A percentile compares a stretch with the other conserved stretches of the same genome.
Evolutionary conservation across 2,329 filamentous ascomycete species (phyloP).

Genomic region (Hypoxylon sp.): DNA sequence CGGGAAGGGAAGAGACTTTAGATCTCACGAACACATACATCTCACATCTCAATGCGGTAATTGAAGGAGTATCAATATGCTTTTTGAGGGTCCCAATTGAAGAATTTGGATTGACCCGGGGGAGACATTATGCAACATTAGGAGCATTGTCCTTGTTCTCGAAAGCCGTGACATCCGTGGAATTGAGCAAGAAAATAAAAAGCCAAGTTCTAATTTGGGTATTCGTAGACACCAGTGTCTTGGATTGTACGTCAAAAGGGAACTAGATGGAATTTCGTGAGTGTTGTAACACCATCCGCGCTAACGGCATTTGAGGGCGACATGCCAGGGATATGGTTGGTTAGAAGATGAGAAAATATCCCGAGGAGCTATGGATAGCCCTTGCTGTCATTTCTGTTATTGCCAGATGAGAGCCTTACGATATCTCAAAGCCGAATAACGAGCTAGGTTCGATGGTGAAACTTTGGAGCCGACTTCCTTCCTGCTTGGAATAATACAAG

Average conservation of each 20-base stretch:
- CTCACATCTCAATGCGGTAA: conserved; percentile 28
- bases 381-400: conserved; percentile 24
- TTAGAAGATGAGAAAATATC: conserved; percentile 35
- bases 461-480: conserved; percentile 22
- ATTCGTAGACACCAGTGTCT: conserved; percentile 31
- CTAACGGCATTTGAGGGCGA: conserved; percentile 43
- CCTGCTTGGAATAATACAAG: conserved; percentile 19
- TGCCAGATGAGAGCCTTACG: conserved; percentile 4
- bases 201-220: conserved; percentile 16
- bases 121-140: conserved; percentile 40
- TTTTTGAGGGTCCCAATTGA: conserved; percentile 26
- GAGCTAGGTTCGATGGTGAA: conserved; percentile 34
- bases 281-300: conserved; percentile 36
- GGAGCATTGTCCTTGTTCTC: conserved; percentile 33
- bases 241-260: conserved; percentile 34
- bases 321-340: conserved; percentile 43
- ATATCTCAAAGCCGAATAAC: conserved; percentile 8
- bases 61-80: conserved; percentile 17
- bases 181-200: conserved; percentile 22
- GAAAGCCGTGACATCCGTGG: conserved; percentile 31
- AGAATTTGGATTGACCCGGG: conserved; percentile 22
- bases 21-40: conserved; percentile 42
- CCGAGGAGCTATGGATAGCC: conserved; percentile 33
- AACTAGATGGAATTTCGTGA: conserved; percentile 42
- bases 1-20: conserved; percentile 34